Evolutionary conservation across 768 basidiomycete genomes (phyloP).

Genomic region (Lactarius hengduanensis): DNA sequence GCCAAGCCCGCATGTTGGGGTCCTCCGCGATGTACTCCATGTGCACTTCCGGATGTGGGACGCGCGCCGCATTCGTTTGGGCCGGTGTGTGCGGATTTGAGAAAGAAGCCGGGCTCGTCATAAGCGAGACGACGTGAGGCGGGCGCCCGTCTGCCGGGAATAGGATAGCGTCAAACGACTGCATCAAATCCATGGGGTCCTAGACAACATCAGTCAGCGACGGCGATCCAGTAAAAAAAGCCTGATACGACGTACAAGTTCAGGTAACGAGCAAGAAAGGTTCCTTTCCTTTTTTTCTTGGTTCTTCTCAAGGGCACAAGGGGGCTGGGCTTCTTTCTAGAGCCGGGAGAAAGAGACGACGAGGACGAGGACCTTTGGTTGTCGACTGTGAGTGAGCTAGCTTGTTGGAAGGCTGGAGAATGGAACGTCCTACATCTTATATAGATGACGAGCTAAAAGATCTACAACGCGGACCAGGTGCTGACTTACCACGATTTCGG

Average conservation of each 20-base stretch:
- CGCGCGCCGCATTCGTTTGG: conserved; percentile 44
- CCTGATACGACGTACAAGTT: conserved; percentile 4
- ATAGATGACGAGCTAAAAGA: conserved; percentile 18
- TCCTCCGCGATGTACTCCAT: conserved; percentile 86
- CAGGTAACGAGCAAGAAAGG: not conserved
- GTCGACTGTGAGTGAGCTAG: not conserved
- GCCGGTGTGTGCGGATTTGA: conserved; percentile 26
- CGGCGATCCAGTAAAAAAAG: conserved; percentile 9
- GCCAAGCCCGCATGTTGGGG: conserved; percentile 66
- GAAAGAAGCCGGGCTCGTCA: conserved; percentile 57
- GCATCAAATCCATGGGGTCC: conserved; percentile 57
- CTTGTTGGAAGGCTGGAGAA: conserved; percentile 14
- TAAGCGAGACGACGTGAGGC: conserved; percentile 68
- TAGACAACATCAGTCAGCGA: conserved; percentile 28
- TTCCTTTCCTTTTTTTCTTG: not conserved
- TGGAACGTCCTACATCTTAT: conserved; percentile 22
- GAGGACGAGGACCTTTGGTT: not conserved
- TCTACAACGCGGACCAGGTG: conserved; percentile 24
- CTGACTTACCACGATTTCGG: conserved; percentile 11
- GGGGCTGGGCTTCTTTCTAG: not conserved
- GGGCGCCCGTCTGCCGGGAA: conserved; percentile 80
- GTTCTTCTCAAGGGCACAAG: no score
- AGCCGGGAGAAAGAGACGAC: not conserved
- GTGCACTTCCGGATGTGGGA: conserved; percentile 81
- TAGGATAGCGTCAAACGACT: conserved; percentile 66